Conservation (phyloP, 2,329 filamentous ascomycete genomes). For the Ilyonectria mors-panacis region DNA sequence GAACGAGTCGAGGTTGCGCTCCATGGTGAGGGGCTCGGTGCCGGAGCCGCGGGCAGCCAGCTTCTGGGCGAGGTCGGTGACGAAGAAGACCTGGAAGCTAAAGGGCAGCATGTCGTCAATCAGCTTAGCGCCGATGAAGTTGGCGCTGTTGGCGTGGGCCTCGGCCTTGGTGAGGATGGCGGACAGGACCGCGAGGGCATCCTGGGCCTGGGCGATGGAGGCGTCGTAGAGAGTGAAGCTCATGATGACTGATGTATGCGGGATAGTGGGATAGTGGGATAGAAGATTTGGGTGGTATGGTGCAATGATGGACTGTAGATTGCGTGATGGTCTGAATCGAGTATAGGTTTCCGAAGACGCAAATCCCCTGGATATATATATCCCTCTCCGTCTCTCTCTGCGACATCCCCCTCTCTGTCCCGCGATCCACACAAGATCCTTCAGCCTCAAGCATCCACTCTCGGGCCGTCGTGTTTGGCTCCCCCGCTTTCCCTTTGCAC, state of each 20-base stretch:
- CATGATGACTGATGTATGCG: slow-evolving; percentile 47
- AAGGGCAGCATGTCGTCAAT: slow-evolving; percentile 61
- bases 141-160: slow-evolving; percentile 49
- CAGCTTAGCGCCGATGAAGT: slow-evolving; percentile 53
- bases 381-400: slow-evolving; percentile 5
- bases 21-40: slow-evolving; percentile 43
- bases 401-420: background rate
- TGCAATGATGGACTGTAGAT: slow-evolving; percentile 26
- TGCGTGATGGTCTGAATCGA: slow-evolving; percentile 38
- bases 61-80: slow-evolving; percentile 50
- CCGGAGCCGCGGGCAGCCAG: slow-evolving; percentile 54
- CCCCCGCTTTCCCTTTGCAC: background rate
- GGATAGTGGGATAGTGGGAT: background rate
- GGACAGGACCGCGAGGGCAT: slow-evolving; percentile 51
- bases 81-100: slow-evolving; percentile 57
- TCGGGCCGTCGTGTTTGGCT: background rate
- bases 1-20: slow-evolving; percentile 52
- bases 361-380: slow-evolving; percentile 35
- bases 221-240: slow-evolving; percentile 60
- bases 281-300: slow-evolving; percentile 13
- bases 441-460: background rate
- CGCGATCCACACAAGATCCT: background rate
- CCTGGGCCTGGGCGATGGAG: slow-evolving; percentile 51
- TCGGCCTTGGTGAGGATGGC: slow-evolving; percentile 56
- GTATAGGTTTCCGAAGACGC: slow-evolving; percentile 14